Conservation (phyloP, 176 grass and related monocot genomes). For the Juncus effusus region DNA sequence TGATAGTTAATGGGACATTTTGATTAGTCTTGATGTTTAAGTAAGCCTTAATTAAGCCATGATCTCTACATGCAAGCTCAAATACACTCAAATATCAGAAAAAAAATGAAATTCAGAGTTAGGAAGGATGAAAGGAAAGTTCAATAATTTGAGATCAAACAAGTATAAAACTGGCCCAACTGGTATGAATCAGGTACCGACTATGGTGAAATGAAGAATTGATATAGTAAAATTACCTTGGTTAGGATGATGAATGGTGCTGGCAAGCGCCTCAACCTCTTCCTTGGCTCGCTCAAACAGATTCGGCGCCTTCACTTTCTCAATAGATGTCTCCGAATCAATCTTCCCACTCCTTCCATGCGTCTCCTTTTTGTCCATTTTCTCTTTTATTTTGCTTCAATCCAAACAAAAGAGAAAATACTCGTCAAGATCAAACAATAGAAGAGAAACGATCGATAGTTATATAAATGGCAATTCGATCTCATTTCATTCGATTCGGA, state of each 20-base stretch:
- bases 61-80: not conserved
- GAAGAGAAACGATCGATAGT: too few species aligned
- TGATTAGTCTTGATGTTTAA: too few species aligned
- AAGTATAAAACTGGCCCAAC: not conserved
- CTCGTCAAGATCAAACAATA: too few species aligned
- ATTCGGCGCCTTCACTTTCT: constrained; percentile 59
- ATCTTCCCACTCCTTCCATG: constrained; percentile 56
- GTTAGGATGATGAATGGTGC: constrained; percentile 45
- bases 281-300: constrained; percentile 70
- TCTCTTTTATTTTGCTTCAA: constrained; percentile 27
- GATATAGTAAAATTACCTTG: constrained; percentile 24
- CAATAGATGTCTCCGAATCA: constrained; percentile 34
- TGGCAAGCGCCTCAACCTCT: constrained; percentile 55
- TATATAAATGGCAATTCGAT: too few species aligned
- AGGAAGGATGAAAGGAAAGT: too few species aligned
- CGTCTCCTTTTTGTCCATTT: constrained; percentile 52
- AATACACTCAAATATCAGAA: not conserved
- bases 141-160: not conserved
- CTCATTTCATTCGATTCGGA: too few species aligned
- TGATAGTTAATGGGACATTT: too few species aligned
- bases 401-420: too few species aligned
- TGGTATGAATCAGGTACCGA: not conserved
- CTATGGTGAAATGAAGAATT: too few species aligned
- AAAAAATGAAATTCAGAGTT: too few species aligned
- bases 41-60: too few species aligned